A percentile compares a stretch with the other conserved stretches of the same genome.
Conservation (phyloP, 805 yeast species). For the Candida coquimbonensis region DNA sequence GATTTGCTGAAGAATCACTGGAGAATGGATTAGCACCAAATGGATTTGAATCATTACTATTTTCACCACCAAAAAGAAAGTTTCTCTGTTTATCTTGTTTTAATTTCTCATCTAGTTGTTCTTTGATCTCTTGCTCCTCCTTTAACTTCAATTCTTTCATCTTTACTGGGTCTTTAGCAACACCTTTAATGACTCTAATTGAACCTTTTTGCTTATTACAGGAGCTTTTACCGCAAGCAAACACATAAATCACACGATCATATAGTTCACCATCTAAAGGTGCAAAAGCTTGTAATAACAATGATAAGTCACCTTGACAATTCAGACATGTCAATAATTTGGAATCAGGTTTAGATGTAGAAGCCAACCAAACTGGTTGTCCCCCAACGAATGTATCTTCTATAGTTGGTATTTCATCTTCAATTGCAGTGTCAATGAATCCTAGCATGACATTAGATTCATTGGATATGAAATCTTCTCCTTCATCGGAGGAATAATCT, state of each 20-base stretch:
- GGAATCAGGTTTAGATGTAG: constrained; percentile 47
- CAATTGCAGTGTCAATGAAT: constrained; percentile 53
- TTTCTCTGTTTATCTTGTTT: constrained; percentile 36
- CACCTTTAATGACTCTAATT: constrained; percentile 70
- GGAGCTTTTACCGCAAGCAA: constrained; percentile 55
- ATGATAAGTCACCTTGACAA: constrained; percentile 56
- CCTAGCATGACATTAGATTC: constrained; percentile 47
- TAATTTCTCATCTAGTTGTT: constrained; percentile 37
- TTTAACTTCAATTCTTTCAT: constrained; percentile 34
- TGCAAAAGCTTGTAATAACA: constrained; percentile 74
- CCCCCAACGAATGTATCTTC: constrained; percentile 85
- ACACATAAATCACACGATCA: constrained; percentile 76
- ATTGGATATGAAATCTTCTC: constrained; percentile 14
- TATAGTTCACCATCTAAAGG: constrained; percentile 67
- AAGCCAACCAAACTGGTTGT: constrained; percentile 61
- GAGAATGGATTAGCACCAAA: constrained; percentile 28
- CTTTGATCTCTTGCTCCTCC: constrained; percentile 33
- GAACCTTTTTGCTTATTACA: constrained; percentile 71
- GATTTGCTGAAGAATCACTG: constrained; percentile 26
- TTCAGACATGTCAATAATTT: constrained; percentile 53
- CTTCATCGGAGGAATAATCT: constrained; percentile 51
- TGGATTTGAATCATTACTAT: constrained; percentile 32
- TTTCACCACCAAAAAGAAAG: constrained; percentile 20
- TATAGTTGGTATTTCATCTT: constrained; percentile 35
- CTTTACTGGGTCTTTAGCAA: constrained; percentile 49